phyloP scores from a whole-genome alignment of 1,139 yeast genomes.

The Hanseniaspora uvarum region DNA sequence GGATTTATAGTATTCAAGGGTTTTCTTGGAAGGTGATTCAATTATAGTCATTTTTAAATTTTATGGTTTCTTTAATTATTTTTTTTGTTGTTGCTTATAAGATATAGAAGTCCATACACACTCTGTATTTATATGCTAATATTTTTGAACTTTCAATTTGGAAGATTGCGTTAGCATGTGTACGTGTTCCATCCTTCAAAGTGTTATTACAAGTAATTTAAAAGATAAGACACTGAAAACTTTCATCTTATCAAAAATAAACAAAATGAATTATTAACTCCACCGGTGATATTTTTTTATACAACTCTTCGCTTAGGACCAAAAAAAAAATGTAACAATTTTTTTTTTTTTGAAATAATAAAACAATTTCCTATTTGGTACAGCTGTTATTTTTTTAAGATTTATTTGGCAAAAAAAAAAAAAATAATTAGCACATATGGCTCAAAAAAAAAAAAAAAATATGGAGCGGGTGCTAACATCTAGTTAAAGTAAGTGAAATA shows the following conservation, averaged over 20 bases:
- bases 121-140: neutral
- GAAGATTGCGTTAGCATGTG: neutral
- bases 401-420: neutral
- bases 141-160: neutral
- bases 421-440: neutral
- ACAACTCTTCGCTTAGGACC: neutral
- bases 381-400: neutral
- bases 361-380: neutral
- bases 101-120: too few relatives aligned
- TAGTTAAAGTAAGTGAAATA: too few relatives aligned
- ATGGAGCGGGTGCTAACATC: too few relatives aligned
- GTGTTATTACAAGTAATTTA: neutral
- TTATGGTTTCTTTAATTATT: neutral
- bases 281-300: neutral
- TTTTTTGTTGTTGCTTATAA: neutral
- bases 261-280: neutral
- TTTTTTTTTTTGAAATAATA: neutral
- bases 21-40: neutral
- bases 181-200: neutral
- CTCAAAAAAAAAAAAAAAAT: too few relatives aligned
- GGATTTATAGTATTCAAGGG: slow-evolving; percentile 23
- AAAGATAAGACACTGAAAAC: neutral
- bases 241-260: neutral
- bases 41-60: slow-evolving; percentile 2
- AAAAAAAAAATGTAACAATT: slow-evolving; percentile 1